Conservation (phyloP, 2,329 filamentous ascomycete species). For the Aureobasidium namibiae region DNA sequence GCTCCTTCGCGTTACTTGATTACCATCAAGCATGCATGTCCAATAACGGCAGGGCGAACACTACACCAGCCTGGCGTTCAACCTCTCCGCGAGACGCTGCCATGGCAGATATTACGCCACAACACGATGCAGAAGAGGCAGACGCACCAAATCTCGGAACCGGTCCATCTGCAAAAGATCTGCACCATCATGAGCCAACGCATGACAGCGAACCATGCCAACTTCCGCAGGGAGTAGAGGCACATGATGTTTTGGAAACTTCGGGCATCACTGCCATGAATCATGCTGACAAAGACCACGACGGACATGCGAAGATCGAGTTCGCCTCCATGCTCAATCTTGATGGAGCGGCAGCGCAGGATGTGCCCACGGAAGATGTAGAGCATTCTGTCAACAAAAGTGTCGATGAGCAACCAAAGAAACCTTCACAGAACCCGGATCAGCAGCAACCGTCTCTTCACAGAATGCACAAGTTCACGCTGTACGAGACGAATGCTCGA, state of each 20-base stretch:
- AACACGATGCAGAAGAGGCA: background rate
- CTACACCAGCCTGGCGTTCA: background rate
- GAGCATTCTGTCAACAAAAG: background rate
- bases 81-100: background rate
- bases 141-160: background rate
- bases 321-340: background rate
- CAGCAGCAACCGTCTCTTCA: conserved; percentile 15
- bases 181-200: background rate
- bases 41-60: background rate
- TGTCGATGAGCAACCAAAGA: background rate
- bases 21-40: background rate
- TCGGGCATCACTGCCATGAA: background rate
- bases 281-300: background rate
- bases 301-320: background rate
- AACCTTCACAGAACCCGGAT: background rate
- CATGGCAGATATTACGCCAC: background rate
- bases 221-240: background rate
- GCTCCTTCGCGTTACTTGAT: background rate
- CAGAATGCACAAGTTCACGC: conserved; percentile 88
- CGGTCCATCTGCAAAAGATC: background rate
- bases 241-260: background rate
- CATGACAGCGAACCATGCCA: conserved; percentile 5
- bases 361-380: background rate
- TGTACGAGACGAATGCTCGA: conserved; percentile 88
- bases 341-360: background rate